Evolutionary conservation across 371 early-diverging fungal species (phyloP).

Genomic region (Saksenaea oblongispora): DNA sequence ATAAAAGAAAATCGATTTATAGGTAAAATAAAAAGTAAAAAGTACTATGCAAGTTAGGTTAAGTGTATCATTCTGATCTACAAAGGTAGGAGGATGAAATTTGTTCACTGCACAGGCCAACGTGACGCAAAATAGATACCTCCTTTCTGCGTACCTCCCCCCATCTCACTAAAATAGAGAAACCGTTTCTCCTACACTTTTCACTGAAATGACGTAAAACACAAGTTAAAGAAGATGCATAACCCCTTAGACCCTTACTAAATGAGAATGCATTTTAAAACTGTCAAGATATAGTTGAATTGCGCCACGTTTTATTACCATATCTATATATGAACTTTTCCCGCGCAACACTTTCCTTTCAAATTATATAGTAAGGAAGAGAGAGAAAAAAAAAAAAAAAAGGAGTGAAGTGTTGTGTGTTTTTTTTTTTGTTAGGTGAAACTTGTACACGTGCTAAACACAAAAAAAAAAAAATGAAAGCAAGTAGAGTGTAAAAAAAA

Average conservation of each 20-base stretch:
- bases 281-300: not conserved
- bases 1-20: not conserved
- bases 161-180: not conserved
- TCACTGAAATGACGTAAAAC: not conserved
- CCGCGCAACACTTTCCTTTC: not conserved
- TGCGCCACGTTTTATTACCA: not conserved
- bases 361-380: not conserved
- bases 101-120: slow-evolving; percentile 6
- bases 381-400: not conserved
- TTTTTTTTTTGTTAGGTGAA: not conserved
- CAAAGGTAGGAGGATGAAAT: slow-evolving; percentile 2
- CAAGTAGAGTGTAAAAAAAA: not conserved
- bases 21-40: not conserved
- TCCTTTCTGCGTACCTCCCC: not conserved
- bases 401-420: not conserved
- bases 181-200: too few species aligned
- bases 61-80: not conserved
- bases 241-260: not conserved
- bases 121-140: not conserved
- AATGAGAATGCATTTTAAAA: not conserved
- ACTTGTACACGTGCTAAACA: not conserved
- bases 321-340: not conserved
- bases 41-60: not conserved
- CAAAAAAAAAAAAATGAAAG: not conserved
- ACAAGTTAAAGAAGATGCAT: not conserved